Evolutionary conservation across 441 rosid species (phyloP), one percentile per base, ranked within the genome.

Genomic region (Adansonia madagascariensis): DNA sequence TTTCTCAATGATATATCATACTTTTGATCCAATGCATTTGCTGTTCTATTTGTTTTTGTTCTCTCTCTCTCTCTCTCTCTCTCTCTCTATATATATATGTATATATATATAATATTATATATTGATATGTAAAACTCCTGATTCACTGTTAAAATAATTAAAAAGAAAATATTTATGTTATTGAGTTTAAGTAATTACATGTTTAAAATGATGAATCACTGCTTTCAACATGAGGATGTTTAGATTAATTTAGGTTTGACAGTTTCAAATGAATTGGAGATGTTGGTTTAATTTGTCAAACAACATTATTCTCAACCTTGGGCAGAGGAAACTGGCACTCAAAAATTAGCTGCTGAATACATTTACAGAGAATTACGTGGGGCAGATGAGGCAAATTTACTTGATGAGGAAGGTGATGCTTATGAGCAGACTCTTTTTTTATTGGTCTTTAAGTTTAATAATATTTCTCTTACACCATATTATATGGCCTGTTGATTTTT

Each of bases 361-460:
- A 75, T 87, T 62, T 79, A 77, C 53, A 80, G 81, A 77, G 91
- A 87, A 79, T 79, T 91, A 56, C 77, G 47, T n/a, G 90, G 84
- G 71, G 91, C 92, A 69, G 89, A 91, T 78, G 91, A 88, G 79
- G 84, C 90, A 50, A 91, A 91, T 85, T 82, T 89, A 84, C 90
- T 91, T 61, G 88, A 88, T 77, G 92, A 85, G 84, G 88, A 89
- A 84, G 92, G 95, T 90, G 83, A 82, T 50, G 69, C 57, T 74
- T 74, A 44, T 60, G 39, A 12, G 20, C 17, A 11, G 14, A 24
- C 75, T 74, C 67, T 63, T 43, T 62, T 20, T 66, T 61, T 75
- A 2, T 61, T 31, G 35, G 41, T 39, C 11, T 77, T 66, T 60
- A 65, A 12, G 8, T 75, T 59, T 55, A 11, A 35, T 52, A 12